Evolutionary conservation across 352 stramenopile genomes (phyloP), one percentile per base, ranked within the genome.

Genomic region (Globisporangium takayamanum): DNA sequence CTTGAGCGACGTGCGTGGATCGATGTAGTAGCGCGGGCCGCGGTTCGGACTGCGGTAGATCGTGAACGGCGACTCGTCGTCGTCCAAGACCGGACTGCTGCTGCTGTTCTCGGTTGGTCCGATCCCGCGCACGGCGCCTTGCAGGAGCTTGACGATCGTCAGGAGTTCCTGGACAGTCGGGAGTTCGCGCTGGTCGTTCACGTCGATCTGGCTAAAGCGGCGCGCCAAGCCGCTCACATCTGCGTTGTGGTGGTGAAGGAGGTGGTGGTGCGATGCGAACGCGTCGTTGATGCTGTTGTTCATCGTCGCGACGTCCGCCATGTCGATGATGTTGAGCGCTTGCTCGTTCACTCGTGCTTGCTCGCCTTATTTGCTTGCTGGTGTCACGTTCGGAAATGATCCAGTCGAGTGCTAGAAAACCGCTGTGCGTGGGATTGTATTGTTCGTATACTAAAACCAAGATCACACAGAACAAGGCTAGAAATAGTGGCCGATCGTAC

Each of bases 111-210:
- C 56, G 8, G 45, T 46, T 4, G 36, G 39, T 25, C 63, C 60
- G 28, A 84, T 67, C 41, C 69, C 70, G n/a, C 75, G 68, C 66
- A 85, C 78, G 0, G 39, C 59, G 15, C 69, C 57, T 45, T 88
- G 74, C 44, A 91, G 70, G 1, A 64, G 62, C 28, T 62, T 55
- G 18, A 91, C 78, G 50, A 80, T 61, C 26, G 74, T 56, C 49
- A 89, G 70, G 41, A 91, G 72, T 25, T 87, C 78, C 20, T 72
- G 64, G 5, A 89, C 78, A 10, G 69, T 76, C 22, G 79, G 77
- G 52, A 83, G 56, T 14, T 73, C 60, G 39, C 67, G 57, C 22
- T 61, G 58, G 5, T 56, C 55, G 45, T 66, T 68, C 44, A 69
- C 60, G 15, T 54, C 66, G 6, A 49, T 49, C 44, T 14, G 8